These are phyloP conservation scores for Passalora sequoiae DNA, from an alignment of 2,329 filamentous ascomycete species.

Conservation along the genomic window DNA sequence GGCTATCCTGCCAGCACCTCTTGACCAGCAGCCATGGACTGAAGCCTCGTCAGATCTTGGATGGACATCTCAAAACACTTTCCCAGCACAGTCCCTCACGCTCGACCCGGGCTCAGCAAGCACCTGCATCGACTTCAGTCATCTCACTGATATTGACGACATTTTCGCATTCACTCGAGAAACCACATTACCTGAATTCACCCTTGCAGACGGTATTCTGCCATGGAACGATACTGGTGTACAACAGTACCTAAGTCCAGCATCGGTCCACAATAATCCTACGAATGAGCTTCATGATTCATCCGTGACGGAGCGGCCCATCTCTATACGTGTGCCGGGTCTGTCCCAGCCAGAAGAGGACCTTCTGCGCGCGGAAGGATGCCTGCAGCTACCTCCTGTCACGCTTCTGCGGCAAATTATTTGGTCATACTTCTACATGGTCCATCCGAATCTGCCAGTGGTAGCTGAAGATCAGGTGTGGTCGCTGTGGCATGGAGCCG, in stretches of 20 bases:
- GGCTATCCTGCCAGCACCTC: background rate
- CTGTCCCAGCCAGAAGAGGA: slow-evolving; percentile 14
- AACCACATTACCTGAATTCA: background rate
- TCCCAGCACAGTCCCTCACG: background rate
- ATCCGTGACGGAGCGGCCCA: background rate
- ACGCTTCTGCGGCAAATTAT: slow-evolving; percentile 16
- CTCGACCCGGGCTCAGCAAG: background rate
- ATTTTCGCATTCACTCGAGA: slow-evolving; percentile 4
- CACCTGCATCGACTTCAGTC: slow-evolving; percentile 14
- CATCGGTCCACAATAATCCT: background rate
- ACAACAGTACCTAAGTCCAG: slow-evolving; percentile 1
- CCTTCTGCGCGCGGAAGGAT: slow-evolving; percentile 18
- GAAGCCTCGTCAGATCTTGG: no score
- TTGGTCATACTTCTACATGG: slow-evolving; percentile 17
- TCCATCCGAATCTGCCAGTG: slow-evolving; percentile 19
- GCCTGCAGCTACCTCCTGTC: slow-evolving; percentile 16
- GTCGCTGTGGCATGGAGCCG: slow-evolving; percentile 15
- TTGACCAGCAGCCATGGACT: no score
- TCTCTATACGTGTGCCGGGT: slow-evolving; percentile 9
- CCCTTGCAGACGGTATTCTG: background rate
- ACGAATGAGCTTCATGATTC: background rate
- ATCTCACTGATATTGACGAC: slow-evolving; percentile 18
- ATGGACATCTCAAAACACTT: background rate
- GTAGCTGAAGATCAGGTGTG: slow-evolving; percentile 19
- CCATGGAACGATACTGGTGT: background rate